These are phyloP conservation scores for Saksenaea vasiformis DNA, from an alignment of 371 early-diverging fungal species.

Conservation along the genomic window DNA sequence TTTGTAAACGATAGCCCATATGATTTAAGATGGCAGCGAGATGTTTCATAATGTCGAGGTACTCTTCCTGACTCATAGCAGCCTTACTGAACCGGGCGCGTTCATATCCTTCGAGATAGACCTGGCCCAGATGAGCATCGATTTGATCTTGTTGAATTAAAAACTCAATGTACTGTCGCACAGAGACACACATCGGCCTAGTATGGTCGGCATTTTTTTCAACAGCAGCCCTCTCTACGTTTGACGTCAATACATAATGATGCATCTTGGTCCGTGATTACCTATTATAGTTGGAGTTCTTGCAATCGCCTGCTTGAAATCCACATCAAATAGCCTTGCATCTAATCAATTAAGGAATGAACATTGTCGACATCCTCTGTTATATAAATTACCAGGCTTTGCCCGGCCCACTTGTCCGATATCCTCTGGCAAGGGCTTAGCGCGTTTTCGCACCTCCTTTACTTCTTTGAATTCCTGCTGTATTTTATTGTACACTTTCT, in stretches of 20 bases:
- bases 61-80: conserved; percentile 37
- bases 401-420: conserved; percentile 65
- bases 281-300: conserved; percentile 67
- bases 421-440: conserved; percentile 61
- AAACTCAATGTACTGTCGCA: conserved; percentile 60
- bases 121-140: conserved; percentile 45
- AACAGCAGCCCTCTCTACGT: conserved; percentile 53
- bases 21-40: conserved; percentile 46
- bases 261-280: too few relatives aligned
- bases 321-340: conserved; percentile 51
- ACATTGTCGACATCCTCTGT: not conserved
- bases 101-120: conserved; percentile 61
- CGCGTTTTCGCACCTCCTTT: conserved; percentile 46
- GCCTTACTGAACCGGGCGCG: conserved; percentile 53
- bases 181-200: conserved; percentile 53
- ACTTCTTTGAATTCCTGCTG: conserved; percentile 57
- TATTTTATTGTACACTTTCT: conserved; percentile 63
- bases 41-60: conserved; percentile 48
- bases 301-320: conserved; percentile 65
- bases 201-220: conserved; percentile 41
- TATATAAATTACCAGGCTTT: conserved; percentile 44
- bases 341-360: conserved; percentile 15
- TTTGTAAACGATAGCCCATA: conserved; percentile 37
- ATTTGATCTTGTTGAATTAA: conserved; percentile 50
- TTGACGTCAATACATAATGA: too few relatives aligned